Conservation (phyloP, 306 rosid genomes). For the Abrus precatorius region DNA sequence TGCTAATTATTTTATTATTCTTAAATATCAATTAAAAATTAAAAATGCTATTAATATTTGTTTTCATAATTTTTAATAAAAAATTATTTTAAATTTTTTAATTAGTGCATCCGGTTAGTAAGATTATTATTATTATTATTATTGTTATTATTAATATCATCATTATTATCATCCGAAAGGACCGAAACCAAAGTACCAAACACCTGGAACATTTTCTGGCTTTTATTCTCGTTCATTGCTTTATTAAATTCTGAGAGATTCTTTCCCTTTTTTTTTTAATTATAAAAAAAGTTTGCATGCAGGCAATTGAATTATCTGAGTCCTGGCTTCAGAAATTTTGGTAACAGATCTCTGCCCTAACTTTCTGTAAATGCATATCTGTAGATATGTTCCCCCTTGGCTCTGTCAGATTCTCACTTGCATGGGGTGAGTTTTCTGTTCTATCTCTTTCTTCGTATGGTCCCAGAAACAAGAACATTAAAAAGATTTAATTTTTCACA, state of each 20-base stretch:
- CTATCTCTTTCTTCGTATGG: conserved; percentile 23
- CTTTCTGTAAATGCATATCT: conserved; percentile 63
- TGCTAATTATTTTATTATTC: too few species aligned
- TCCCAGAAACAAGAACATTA: neutral
- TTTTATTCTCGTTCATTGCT: conserved; percentile 23
- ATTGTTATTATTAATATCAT: too few species aligned
- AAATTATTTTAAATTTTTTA: neutral
- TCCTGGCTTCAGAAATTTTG: conserved; percentile 46
- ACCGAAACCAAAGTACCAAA: conserved; percentile 2
- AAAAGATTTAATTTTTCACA: conserved; percentile 23
- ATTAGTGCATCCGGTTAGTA: too few species aligned
- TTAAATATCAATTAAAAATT: too few species aligned
- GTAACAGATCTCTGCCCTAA: conserved; percentile 50
- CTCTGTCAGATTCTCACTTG: conserved; percentile 64
- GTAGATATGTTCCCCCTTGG: conserved; percentile 67
- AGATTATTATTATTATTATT: neutral
- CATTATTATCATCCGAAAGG: too few species aligned
- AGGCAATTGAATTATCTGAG: conserved; percentile 38
- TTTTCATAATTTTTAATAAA: too few species aligned
- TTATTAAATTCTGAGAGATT: conserved; percentile 35
- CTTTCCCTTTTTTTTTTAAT: neutral
- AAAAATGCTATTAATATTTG: too few species aligned
- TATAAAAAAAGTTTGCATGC: conserved; percentile 32
- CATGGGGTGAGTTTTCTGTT: conserved; percentile 75
- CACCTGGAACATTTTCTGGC: conserved; percentile 8